Evolutionary conservation across 179 eudicot species (phyloP).

Genomic region (Carnegiea gigantea): DNA sequence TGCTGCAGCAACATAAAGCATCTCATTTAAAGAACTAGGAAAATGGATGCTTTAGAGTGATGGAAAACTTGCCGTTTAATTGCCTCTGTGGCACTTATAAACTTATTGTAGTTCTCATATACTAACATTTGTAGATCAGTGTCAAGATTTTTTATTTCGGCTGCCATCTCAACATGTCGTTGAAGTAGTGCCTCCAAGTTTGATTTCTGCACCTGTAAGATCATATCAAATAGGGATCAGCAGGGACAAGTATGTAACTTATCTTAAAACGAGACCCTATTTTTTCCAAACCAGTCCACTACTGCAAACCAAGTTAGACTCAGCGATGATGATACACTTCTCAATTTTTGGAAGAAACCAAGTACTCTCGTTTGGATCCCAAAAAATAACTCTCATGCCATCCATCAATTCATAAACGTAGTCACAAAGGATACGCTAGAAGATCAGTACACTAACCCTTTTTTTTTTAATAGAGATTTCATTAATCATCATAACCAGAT

Average conservation of each 20-base stretch:
- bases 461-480: too few species aligned
- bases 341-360: too few species aligned
- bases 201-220: slow-evolving; percentile 73
- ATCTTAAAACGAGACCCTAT: too few species aligned
- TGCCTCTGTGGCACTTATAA: slow-evolving; percentile 96
- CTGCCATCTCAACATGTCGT: slow-evolving; percentile 98
- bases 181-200: slow-evolving; percentile 88
- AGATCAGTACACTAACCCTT: background rate
- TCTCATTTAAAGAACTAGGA: background rate
- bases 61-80: slow-evolving; percentile 67
- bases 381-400: background rate
- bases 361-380: too few species aligned
- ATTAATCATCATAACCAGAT: too few species aligned
- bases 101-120: slow-evolving; percentile 96
- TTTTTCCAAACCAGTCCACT: too few species aligned
- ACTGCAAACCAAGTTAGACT: too few species aligned
- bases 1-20: background rate
- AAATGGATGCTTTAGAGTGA: background rate
- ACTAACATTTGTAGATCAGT: slow-evolving; percentile 99
- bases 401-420: background rate
- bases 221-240: slow-evolving; percentile 9
- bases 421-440: background rate
- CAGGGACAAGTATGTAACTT: slow-evolving; percentile 4
- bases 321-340: too few species aligned
- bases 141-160: slow-evolving; percentile 96